phyloP scores from a whole-genome alignment of 2,329 filamentous ascomycete genomes.

The Fusarium ramigenum region DNA sequence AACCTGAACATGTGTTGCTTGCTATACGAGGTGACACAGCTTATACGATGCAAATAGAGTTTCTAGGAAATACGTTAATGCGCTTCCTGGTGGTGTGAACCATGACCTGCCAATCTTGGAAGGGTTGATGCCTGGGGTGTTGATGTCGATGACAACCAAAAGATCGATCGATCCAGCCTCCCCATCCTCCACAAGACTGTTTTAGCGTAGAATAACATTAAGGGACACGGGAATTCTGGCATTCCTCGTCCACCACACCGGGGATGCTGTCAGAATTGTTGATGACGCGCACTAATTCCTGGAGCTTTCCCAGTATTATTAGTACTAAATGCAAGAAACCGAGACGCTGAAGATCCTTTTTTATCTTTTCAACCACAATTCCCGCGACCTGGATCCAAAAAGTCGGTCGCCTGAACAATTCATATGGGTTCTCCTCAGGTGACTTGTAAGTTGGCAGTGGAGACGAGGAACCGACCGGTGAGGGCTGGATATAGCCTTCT shows the following conservation, averaged over 20 bases:
- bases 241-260: neutral
- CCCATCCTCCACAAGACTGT: neutral
- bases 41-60: neutral
- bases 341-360: neutral
- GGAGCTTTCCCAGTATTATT: too few relatives aligned
- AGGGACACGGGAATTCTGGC: neutral
- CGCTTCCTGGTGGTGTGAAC: neutral
- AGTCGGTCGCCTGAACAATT: neutral
- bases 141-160: slow-evolving; percentile 7
- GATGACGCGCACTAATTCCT: neutral
- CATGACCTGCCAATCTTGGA: neutral
- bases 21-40: neutral
- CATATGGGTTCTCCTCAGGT: neutral
- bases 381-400: too few relatives aligned
- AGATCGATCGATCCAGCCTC: neutral
- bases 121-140: neutral
- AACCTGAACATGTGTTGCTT: accelerated
- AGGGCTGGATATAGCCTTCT: neutral
- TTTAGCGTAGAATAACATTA: neutral
- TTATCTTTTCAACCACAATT: neutral
- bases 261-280: neutral
- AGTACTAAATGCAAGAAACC: too few relatives aligned
- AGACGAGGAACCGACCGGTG: neutral
- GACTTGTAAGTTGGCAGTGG: neutral
- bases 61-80: neutral